phyloP scores from a whole-genome alignment of 2,329 filamentous ascomycete genomes.

The Celoporthe dispersa region DNA sequence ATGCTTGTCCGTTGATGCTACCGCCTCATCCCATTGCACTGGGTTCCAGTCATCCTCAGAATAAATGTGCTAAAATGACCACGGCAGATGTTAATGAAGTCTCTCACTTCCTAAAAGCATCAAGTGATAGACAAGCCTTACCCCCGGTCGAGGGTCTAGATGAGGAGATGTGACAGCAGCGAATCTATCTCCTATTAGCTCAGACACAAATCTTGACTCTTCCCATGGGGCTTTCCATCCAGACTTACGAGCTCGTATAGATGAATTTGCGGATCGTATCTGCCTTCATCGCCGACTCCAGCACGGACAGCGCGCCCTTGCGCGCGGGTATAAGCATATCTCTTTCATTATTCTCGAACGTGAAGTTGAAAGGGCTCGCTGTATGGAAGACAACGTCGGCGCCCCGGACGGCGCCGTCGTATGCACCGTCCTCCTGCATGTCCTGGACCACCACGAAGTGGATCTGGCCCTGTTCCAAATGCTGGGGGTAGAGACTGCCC shows the following conservation, averaged over 20 bases:
- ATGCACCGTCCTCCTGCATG: slow-evolving; percentile 4
- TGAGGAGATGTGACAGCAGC: slow-evolving; percentile 11
- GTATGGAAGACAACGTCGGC: slow-evolving; percentile 7
- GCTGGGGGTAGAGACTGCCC: not conserved
- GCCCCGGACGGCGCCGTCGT: slow-evolving; percentile 6
- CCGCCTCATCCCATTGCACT: slow-evolving; percentile 5
- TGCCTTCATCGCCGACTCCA: slow-evolving; percentile 11
- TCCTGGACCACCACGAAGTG: slow-evolving; percentile 2
- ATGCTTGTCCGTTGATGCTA: not conserved
- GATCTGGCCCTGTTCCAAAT: not conserved
- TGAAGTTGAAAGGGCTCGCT: slow-evolving; percentile 11
- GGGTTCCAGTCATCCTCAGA: slow-evolving; percentile 8
- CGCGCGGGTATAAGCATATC: slow-evolving; percentile 10
- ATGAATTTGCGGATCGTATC: not conserved
- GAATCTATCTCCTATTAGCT: not conserved
- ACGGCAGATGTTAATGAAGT: not conserved
- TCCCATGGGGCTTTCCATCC: no score
- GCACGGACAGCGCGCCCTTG: slow-evolving; percentile 5
- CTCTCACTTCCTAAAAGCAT: no score
- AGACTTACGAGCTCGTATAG: slow-evolving; percentile 11
- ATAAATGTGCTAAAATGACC: not conserved
- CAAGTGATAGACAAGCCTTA: not conserved
- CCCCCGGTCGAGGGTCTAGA: slow-evolving; percentile 7
- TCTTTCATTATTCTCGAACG: slow-evolving; percentile 7
- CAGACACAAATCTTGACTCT: not conserved